phyloP scores from a whole-genome alignment of 1,284 basidiomycete genomes.

The Cronartium quercuum region DNA sequence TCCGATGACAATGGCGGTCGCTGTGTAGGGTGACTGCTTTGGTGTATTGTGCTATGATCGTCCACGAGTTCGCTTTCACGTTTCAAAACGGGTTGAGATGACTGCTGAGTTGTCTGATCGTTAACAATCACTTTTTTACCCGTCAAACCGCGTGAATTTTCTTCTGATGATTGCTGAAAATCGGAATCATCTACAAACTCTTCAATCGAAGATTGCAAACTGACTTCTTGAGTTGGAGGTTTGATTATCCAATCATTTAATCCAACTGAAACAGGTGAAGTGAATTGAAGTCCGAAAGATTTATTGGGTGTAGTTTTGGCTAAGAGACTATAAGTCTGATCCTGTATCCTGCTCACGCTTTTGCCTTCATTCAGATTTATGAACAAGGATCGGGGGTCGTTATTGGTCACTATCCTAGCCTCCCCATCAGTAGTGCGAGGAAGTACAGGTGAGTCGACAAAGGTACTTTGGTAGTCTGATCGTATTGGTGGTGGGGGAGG shows the following conservation, averaged over 20 bases:
- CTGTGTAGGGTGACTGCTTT: too few species aligned
- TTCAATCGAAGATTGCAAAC: too few species aligned
- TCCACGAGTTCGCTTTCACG: too few species aligned
- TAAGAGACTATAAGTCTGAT: constrained; percentile 2
- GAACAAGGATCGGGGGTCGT: background rate
- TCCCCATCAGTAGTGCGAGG: background rate
- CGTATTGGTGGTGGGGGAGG: background rate
- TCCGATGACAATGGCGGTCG: too few species aligned
- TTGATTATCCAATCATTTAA: constrained; percentile 17
- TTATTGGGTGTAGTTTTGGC: background rate
- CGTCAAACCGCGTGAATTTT: too few species aligned
- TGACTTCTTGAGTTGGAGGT: too few species aligned
- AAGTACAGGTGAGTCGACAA: constrained; percentile 9
- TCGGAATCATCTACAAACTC: too few species aligned
- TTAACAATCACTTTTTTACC: too few species aligned
- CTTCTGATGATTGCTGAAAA: background rate
- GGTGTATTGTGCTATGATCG: too few species aligned
- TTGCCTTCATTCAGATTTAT: constrained; percentile 7
- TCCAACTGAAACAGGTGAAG: constrained; percentile 9
- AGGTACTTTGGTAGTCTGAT: constrained; percentile 5
- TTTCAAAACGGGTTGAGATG: too few species aligned
- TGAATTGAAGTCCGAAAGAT: constrained; percentile 19
- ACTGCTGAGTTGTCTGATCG: too few species aligned
- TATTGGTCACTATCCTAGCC: constrained; percentile 6
- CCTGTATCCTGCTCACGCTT: constrained; percentile 6